phyloP scores from a whole-genome alignment of 2,329 filamentous ascomycete species.

The Talaromyces funiculosus region DNA sequence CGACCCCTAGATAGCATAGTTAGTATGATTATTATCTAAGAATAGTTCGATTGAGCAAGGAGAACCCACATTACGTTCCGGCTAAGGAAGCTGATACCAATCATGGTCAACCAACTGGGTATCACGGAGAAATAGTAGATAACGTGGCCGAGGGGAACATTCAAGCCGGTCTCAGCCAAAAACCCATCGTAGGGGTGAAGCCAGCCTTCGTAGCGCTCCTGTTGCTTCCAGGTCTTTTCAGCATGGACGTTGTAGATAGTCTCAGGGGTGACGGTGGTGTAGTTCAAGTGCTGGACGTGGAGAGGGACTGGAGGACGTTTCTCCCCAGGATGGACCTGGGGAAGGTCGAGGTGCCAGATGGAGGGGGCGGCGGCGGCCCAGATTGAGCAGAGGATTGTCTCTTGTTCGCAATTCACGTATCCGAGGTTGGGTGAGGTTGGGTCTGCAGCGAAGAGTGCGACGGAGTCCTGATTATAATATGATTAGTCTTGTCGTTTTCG shows the following conservation, averaged over 20 bases:
- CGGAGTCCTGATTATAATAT: conserved; percentile 43
- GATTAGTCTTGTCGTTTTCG: neutral
- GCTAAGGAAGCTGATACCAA: conserved; percentile 56
- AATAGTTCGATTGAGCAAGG: neutral
- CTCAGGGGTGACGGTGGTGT: conserved; percentile 51
- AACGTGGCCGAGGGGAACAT: conserved; percentile 51
- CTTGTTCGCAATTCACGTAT: conserved; percentile 54
- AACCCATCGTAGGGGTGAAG: conserved; percentile 58
- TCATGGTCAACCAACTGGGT: conserved; percentile 61
- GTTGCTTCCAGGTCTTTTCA: conserved; percentile 51
- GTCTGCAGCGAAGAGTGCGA: conserved; percentile 49
- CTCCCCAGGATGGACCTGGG: conserved; percentile 48
- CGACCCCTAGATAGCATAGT: conserved; percentile 21
- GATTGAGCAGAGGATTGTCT: conserved; percentile 55
- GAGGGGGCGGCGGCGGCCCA: conserved; percentile 54
- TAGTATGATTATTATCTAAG: neutral
- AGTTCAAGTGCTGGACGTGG: conserved; percentile 52
- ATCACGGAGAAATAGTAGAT: conserved; percentile 53
- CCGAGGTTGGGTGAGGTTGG: conserved; percentile 53
- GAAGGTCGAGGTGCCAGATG: conserved; percentile 54
- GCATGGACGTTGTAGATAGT: conserved; percentile 54
- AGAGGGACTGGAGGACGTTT: conserved; percentile 49
- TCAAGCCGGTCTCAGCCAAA: conserved; percentile 49
- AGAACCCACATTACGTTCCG: conserved; percentile 56
- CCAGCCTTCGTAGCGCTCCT: conserved; percentile 50